A percentile compares a stretch with the other conserved stretches of the same genome.
Conservation (phyloP, 805 yeast genomes). For the Wickerhamiella australiensis region DNA sequence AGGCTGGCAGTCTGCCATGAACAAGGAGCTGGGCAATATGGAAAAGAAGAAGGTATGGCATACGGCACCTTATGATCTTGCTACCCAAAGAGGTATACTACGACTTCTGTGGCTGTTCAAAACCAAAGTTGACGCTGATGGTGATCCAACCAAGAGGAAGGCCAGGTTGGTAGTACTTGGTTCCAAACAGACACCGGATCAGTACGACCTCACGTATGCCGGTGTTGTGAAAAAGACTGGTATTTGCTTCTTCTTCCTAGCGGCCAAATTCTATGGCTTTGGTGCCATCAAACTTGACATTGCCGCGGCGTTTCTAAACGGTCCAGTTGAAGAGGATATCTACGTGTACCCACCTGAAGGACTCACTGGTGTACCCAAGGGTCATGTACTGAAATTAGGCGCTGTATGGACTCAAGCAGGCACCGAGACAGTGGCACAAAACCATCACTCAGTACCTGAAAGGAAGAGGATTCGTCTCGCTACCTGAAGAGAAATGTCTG, state of each 20-base stretch:
- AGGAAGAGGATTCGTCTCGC: not conserved
- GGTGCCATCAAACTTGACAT: not conserved
- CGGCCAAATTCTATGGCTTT: not conserved
- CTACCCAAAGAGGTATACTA: not conserved
- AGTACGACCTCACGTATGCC: not conserved
- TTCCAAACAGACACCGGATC: not conserved
- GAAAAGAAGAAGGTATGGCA: too few species aligned
- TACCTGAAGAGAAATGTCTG: not conserved
- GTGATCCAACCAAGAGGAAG: not conserved
- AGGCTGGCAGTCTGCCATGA: too few species aligned
- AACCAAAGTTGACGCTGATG: not conserved
- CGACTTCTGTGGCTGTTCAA: conserved; percentile 2
- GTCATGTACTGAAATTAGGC: not conserved
- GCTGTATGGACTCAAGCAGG: conserved; percentile 1
- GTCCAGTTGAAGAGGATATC: not conserved
- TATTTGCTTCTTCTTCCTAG: not conserved
- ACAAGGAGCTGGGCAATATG: too few species aligned
- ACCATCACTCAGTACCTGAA: not conserved
- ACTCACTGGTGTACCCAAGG: not conserved
- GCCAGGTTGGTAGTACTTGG: not conserved
- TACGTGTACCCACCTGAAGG: conserved; percentile 1
- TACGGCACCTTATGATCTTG: too few species aligned
- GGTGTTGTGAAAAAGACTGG: not conserved
- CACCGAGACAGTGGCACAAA: not conserved
- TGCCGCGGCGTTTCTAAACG: conserved; percentile 2